Percentiles rank a stretch among this genome's conserved stretches.
These are phyloP conservation scores for Marchantia polymorpha DNA, from an alignment of 225 moss, liverwort and hornwort species.

Conservation along the genomic window DNA sequence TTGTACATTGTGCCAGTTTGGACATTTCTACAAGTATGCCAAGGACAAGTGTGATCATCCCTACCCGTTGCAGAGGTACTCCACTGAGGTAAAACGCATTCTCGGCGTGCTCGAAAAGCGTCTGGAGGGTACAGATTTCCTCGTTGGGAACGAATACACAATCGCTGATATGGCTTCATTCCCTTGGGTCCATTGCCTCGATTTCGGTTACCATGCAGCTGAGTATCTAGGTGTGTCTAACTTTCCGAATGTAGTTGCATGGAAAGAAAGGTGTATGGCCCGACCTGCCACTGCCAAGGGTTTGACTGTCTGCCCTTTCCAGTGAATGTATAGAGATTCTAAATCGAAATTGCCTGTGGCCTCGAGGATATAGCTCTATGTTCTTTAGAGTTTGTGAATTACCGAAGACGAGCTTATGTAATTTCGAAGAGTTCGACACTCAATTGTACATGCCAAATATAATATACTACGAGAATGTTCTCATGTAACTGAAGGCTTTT, in stretches of 20 bases:
- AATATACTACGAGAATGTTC: no score
- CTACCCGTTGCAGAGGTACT: conserved; percentile 46
- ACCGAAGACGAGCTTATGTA: background rate
- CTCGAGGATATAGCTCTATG: background rate
- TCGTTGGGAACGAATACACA: conserved; percentile 40
- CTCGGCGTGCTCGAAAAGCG: conserved; percentile 50
- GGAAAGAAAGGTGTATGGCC: conserved; percentile 31
- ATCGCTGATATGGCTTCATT: conserved; percentile 46
- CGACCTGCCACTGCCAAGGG: conserved; percentile 49
- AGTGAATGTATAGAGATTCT: background rate
- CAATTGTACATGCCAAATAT: no score
- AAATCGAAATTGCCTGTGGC: background rate
- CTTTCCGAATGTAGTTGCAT: conserved; percentile 40
- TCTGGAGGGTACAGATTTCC: conserved; percentile 37
- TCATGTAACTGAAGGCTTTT: no score
- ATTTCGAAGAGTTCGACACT: no score
- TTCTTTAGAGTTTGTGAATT: background rate
- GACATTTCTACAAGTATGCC: conserved; percentile 48
- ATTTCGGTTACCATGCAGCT: background rate
- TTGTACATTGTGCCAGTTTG: conserved; percentile 32
- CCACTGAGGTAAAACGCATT: conserved; percentile 44
- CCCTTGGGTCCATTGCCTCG: conserved; percentile 36
- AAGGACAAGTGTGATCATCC: conserved; percentile 51
- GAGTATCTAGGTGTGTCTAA: conserved; percentile 37
- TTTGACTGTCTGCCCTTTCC: conserved; percentile 23